Evolutionary conservation across 164 flowering plant species (phyloP).

Genomic region (Aristolochia californica): DNA sequence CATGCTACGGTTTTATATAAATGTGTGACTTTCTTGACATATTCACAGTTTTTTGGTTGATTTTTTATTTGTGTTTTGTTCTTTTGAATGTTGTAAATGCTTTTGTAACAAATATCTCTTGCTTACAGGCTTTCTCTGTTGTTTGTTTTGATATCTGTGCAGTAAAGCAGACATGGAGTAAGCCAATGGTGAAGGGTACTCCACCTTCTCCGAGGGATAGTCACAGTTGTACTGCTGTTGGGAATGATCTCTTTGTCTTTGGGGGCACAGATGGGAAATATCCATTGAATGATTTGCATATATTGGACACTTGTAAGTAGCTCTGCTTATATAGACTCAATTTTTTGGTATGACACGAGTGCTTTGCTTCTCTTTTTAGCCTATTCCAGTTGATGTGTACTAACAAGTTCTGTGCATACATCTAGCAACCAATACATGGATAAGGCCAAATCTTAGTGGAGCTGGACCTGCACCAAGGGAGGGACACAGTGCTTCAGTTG

Average conservation of each 20-base stretch:
- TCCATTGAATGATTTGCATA: slow-evolving; percentile 78
- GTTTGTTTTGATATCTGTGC: slow-evolving; percentile 15
- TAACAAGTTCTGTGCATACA: slow-evolving; percentile 9
- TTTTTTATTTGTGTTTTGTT: too few species aligned
- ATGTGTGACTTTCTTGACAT: too few species aligned
- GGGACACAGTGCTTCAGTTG: slow-evolving; percentile 84
- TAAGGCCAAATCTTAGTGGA: slow-evolving; percentile 63
- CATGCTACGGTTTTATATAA: too few species aligned
- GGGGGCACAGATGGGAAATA: slow-evolving; percentile 95
- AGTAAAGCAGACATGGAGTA: slow-evolving; percentile 70
- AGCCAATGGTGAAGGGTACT: slow-evolving; percentile 64
- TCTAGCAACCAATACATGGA: slow-evolving; percentile 79
- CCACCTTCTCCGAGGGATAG: slow-evolving; percentile 89
- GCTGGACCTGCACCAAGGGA: slow-evolving; percentile 87
- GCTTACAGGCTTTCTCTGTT: background rate
- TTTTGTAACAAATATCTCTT: background rate
- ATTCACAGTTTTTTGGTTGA: too few species aligned
- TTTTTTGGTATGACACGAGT: background rate
- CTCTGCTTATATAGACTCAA: background rate
- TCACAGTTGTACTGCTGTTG: slow-evolving; percentile 83
- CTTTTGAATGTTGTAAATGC: too few species aligned
- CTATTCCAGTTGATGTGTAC: background rate
- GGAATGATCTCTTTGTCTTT: slow-evolving; percentile 76
- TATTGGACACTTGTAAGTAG: slow-evolving; percentile 73
- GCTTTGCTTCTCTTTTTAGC: background rate